Conservation (phyloP, 768 basidiomycete genomes). For the Panellus pusillus region DNA sequence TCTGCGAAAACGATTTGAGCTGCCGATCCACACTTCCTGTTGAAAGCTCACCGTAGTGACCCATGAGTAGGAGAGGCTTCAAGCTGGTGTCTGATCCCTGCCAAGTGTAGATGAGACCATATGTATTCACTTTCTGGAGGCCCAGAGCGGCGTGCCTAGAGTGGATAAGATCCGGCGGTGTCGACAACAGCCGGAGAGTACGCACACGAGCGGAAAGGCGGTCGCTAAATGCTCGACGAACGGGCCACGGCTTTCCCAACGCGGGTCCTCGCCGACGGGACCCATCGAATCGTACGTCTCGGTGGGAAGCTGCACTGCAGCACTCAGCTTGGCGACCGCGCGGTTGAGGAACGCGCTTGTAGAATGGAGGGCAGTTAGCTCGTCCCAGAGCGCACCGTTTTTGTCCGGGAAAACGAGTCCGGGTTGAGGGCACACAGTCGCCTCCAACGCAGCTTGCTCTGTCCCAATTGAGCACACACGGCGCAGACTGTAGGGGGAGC, state of each 20-base stretch:
- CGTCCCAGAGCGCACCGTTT: conserved; percentile 14
- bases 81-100: conserved; percentile 46
- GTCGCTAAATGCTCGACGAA: conserved; percentile 40
- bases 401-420: conserved; percentile 1
- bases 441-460: background rate
- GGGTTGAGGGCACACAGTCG: conserved; percentile 5
- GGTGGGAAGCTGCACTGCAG: conserved; percentile 39
- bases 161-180: background rate
- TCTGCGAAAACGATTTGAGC: conserved; percentile 35
- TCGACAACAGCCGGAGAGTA: background rate
- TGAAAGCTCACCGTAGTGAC: conserved; percentile 47
- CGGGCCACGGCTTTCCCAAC: conserved; percentile 38
- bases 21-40: background rate
- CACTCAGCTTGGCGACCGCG: conserved; percentile 33
- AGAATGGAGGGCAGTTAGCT: conserved; percentile 10
- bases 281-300: conserved; percentile 50
- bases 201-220: conserved; percentile 53
- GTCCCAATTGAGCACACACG: background rate
- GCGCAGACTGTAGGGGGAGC: background rate
- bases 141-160: background rate
- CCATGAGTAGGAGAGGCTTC: conserved; percentile 56
- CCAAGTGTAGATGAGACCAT: conserved; percentile 63
- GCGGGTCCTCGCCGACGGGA: conserved; percentile 45
- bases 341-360: conserved; percentile 29
- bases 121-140: conserved; percentile 51